A percentile compares a stretch with the other conserved stretches of the same genome.
These are phyloP conservation scores for Colletotrichum caudatum DNA, from an alignment of 2,329 filamentous ascomycete species.

Conservation along the genomic window DNA sequence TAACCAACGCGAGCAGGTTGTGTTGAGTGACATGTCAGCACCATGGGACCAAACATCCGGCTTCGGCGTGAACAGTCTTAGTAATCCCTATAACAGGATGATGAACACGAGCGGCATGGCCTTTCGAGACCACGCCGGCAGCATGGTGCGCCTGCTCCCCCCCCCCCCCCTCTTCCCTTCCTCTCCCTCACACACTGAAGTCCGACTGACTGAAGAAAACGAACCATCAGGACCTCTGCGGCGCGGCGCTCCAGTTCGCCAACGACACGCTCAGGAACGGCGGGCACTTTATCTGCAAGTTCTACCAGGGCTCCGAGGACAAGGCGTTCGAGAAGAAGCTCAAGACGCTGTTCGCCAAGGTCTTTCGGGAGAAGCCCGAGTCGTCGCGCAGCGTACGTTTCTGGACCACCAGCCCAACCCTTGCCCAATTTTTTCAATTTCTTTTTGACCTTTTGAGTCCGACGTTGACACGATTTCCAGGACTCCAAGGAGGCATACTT, in stretches of 20 bases:
- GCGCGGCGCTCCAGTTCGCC: constrained; percentile 85
- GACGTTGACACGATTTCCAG: constrained; percentile 55
- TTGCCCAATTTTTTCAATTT: background rate
- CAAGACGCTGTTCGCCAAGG: constrained; percentile 80
- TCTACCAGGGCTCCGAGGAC: constrained; percentile 92
- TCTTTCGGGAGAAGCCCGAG: constrained; percentile 90
- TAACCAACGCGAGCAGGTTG: constrained; percentile 65
- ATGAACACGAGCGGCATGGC: constrained; percentile 96
- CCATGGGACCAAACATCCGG: constrained; percentile 88
- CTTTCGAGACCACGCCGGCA: constrained; percentile 90
- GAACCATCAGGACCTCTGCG: constrained; percentile 81
- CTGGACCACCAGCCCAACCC: background rate
- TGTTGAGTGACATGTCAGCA: constrained; percentile 99
- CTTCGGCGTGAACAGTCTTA: constrained; percentile 89
- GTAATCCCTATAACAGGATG: constrained; percentile 97
- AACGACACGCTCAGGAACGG: constrained; percentile 84
- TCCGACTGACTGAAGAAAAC: constrained; percentile 2
- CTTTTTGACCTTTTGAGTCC: background rate
- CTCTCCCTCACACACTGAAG: too few relatives aligned
- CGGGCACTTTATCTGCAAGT: constrained; percentile 97
- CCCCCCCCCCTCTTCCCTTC: background rate
- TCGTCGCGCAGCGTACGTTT: constrained; percentile 83
- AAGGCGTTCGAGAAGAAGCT: constrained; percentile 81
- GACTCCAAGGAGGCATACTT: constrained; percentile 90
- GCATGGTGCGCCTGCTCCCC: constrained; percentile 78